Percentiles rank a stretch among this genome's conserved stretches.
phyloP scores from a whole-genome alignment of 108 stramenopile genomes.

The Chaetoceros tenuissimus region DNA sequence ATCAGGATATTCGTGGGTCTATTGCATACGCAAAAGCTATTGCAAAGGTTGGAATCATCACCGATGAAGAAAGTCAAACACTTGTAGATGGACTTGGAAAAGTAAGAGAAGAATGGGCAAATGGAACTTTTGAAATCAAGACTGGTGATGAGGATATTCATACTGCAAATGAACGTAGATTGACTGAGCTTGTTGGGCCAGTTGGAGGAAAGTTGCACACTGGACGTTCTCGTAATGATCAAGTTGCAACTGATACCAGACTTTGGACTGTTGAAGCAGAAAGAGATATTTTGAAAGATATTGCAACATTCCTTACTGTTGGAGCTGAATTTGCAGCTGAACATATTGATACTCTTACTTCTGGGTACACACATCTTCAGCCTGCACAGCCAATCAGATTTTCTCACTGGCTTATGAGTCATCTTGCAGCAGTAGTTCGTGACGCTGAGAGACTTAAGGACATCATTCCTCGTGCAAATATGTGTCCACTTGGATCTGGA shows the following conservation, averaged over 20 bases:
- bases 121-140: slow-evolving; percentile 78
- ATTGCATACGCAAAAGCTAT: slow-evolving; percentile 94
- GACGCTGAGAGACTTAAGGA: slow-evolving; percentile 90
- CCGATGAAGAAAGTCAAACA: slow-evolving; percentile 60
- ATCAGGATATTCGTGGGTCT: slow-evolving; percentile 91
- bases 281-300: slow-evolving; percentile 65
- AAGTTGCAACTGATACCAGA: slow-evolving; percentile 96
- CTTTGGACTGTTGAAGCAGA: slow-evolving; percentile 90
- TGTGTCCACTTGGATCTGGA: slow-evolving; percentile 93
- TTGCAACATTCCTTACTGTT: slow-evolving; percentile 62
- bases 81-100: slow-evolving; percentile 75
- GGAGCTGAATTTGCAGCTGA: slow-evolving; percentile 66
- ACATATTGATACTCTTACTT: slow-evolving; percentile 92
- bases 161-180: slow-evolving; percentile 98
- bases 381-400: slow-evolving; percentile 97
- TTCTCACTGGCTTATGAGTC: slow-evolving; percentile 95
- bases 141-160: slow-evolving; percentile 98
- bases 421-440: slow-evolving; percentile 85
- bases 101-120: slow-evolving; percentile 87
- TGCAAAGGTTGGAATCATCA: slow-evolving; percentile 78
- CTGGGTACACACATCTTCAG: slow-evolving; percentile 99
- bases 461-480: slow-evolving; percentile 82
- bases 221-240: slow-evolving; percentile 94
- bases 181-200: slow-evolving; percentile 93
- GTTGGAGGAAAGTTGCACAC: slow-evolving; percentile 97